A percentile compares a stretch with the other conserved stretches of the same genome.
Evolutionary conservation across 2,329 filamentous ascomycete genomes (phyloP).

Genomic region (Exophiala sp.): DNA sequence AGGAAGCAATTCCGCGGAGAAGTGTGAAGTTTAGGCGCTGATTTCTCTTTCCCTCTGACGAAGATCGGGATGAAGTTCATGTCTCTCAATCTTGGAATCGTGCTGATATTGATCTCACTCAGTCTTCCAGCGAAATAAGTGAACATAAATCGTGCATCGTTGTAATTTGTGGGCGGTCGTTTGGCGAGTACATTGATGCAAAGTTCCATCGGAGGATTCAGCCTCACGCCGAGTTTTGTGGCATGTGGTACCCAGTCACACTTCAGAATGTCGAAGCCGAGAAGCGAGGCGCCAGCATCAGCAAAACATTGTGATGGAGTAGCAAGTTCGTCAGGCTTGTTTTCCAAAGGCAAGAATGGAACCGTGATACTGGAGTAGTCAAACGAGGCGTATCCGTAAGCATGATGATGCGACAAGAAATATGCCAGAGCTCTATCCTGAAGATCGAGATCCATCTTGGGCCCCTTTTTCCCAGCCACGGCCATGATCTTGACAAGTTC

Average conservation of each 20-base stretch:
- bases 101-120: conserved; percentile 64
- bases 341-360: conserved; percentile 70
- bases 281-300: conserved; percentile 69
- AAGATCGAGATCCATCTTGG: conserved; percentile 43
- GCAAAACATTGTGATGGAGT: conserved; percentile 75
- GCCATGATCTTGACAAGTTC: conserved; percentile 79
- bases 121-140: conserved; percentile 77
- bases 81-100: conserved; percentile 59
- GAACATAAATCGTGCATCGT: conserved; percentile 70
- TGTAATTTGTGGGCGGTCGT: conserved; percentile 64
- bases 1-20: conserved; percentile 76
- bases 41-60: conserved; percentile 36
- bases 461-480: conserved; percentile 51
- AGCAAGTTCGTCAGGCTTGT: conserved; percentile 58
- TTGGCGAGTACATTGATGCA: conserved; percentile 72
- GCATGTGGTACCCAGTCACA: conserved; percentile 76
- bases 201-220: conserved; percentile 72
- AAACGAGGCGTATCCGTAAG: conserved; percentile 69
- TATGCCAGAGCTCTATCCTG: conserved; percentile 73
- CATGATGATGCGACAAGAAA: conserved; percentile 74
- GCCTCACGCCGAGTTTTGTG: conserved; percentile 77
- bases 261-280: conserved; percentile 77
- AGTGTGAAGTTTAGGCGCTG: conserved; percentile 51
- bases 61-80: conserved; percentile 69
- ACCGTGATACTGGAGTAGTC: conserved; percentile 55